A percentile compares a stretch with the other conserved stretches of the same genome.
Conservation (phyloP, 140 eudicot genomes). For the Anethum foeniculum region DNA sequence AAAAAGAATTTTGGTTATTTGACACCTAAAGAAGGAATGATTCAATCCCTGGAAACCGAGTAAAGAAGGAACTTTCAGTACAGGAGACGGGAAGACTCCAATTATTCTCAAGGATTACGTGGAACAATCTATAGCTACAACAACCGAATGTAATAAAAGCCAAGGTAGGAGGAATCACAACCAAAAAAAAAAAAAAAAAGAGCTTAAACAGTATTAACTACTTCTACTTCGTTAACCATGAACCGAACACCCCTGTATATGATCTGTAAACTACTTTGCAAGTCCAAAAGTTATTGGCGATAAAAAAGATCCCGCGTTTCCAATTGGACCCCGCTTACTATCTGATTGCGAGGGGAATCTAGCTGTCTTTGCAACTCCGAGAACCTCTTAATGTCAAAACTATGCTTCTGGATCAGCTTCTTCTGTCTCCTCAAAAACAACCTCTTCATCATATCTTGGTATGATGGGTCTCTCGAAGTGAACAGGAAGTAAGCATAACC, state of each 20-base stretch:
- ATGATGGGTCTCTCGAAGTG: conserved; percentile 73
- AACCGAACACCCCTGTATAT: no score
- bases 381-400: conserved; percentile 48
- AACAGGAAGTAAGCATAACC: conserved; percentile 78
- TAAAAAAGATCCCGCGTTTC: conserved; percentile 33
- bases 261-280: no score
- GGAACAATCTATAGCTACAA: no score
- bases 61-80: no score
- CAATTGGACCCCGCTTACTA: conserved; percentile 17
- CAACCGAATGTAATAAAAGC: not conserved
- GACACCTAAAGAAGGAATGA: no score
- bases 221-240: no score
- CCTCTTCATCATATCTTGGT: conserved; percentile 71
- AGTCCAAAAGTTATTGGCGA: conserved; percentile 16
- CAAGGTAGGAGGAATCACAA: not conserved
- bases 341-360: conserved; percentile 2
- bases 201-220: no score
- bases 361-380: conserved; percentile 47
- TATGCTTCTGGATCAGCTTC: conserved; percentile 54
- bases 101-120: no score
- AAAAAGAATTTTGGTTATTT: no score
- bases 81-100: no score
- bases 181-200: no score
- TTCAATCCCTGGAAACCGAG: no score
- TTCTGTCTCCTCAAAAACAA: conserved; percentile 70